These are phyloP conservation scores for Candida chauliodis DNA, from an alignment of 805 yeast genomes.

Conservation along the genomic window DNA sequence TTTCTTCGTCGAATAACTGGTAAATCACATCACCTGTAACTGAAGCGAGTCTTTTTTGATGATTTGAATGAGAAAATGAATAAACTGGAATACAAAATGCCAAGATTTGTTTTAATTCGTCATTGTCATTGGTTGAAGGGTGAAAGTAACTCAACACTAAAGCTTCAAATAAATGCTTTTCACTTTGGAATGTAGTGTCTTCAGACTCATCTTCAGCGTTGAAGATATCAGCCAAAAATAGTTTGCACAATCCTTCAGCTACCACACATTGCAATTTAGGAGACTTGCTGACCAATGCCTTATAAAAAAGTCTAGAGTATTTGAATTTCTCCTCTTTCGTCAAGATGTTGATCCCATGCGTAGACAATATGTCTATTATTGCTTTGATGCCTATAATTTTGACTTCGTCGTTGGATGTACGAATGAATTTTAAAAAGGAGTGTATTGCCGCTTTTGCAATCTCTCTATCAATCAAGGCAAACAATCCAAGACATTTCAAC, in stretches of 20 bases:
- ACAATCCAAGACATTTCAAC: slow-evolving; percentile 71
- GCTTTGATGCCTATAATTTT: slow-evolving; percentile 63
- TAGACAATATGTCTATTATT: slow-evolving; percentile 73
- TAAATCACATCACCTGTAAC: slow-evolving; percentile 65
- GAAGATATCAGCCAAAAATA: slow-evolving; percentile 73
- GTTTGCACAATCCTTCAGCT: slow-evolving; percentile 83
- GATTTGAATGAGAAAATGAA: slow-evolving; percentile 68
- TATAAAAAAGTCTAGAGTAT: slow-evolving; percentile 61
- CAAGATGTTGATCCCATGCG: slow-evolving; percentile 56
- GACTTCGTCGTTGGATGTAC: slow-evolving; percentile 61
- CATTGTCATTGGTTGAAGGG: slow-evolving; percentile 60
- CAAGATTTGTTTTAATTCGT: slow-evolving; percentile 69
- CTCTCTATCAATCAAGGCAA: slow-evolving; percentile 62
- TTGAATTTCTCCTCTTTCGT: slow-evolving; percentile 6
- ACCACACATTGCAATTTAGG: slow-evolving; percentile 74
- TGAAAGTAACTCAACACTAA: slow-evolving; percentile 73
- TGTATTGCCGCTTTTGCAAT: slow-evolving; percentile 66
- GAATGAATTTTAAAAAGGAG: slow-evolving; percentile 62
- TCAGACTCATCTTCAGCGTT: slow-evolving; percentile 35
- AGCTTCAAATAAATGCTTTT: slow-evolving; percentile 55
- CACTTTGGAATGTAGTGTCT: slow-evolving; percentile 23
- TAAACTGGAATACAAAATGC: slow-evolving; percentile 88
- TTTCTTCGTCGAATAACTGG: slow-evolving; percentile 46
- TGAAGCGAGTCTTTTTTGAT: slow-evolving; percentile 63
- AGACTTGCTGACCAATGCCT: slow-evolving; percentile 52